Conservation (phyloP, 2,329 filamentous ascomycete species). For the Colletotrichum sublineola region DNA sequence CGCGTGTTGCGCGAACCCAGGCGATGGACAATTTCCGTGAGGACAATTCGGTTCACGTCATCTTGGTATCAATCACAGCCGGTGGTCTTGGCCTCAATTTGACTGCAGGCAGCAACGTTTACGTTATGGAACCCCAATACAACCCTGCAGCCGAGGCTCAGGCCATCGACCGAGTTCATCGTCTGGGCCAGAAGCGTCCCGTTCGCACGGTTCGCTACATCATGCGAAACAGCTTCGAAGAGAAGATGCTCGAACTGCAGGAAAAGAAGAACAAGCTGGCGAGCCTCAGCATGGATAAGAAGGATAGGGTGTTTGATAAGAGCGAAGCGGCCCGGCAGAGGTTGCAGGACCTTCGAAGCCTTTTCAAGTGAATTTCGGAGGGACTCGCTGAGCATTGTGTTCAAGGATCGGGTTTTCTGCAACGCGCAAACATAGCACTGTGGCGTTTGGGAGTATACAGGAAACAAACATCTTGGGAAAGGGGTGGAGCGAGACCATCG, state of each 20-base stretch:
- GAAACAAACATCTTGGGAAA: conserved; percentile 8
- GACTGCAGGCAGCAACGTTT: conserved; percentile 87
- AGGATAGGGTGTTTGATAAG: conserved; percentile 66
- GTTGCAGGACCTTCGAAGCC: conserved; percentile 68
- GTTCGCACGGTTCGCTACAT: conserved; percentile 91
- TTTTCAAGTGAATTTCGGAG: conserved; percentile 62
- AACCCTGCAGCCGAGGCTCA: conserved; percentile 96
- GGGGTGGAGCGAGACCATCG: not conserved
- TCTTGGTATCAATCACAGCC: conserved; percentile 92
- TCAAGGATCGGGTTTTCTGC: not conserved
- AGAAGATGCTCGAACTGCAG: conserved; percentile 91
- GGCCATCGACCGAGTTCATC: conserved; percentile 92
- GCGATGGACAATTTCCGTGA: conserved; percentile 85
- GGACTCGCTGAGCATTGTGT: not conserved
- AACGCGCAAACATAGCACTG: conserved; percentile 17
- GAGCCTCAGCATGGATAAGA: conserved; percentile 83
- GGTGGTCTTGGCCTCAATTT: conserved; percentile 93
- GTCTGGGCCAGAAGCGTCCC: conserved; percentile 88
- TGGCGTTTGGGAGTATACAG: conserved; percentile 33
- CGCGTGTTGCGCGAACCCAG: conserved; percentile 76
- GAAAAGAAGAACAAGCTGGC: conserved; percentile 94
- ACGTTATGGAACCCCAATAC: conserved; percentile 98
- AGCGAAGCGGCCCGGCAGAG: conserved; percentile 71
- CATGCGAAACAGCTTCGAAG: conserved; percentile 92
- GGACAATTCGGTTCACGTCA: conserved; percentile 78